These are phyloP conservation scores for Podospora comata DNA, from an alignment of 495 filamentous ascomycete species.

Conservation along the genomic window DNA sequence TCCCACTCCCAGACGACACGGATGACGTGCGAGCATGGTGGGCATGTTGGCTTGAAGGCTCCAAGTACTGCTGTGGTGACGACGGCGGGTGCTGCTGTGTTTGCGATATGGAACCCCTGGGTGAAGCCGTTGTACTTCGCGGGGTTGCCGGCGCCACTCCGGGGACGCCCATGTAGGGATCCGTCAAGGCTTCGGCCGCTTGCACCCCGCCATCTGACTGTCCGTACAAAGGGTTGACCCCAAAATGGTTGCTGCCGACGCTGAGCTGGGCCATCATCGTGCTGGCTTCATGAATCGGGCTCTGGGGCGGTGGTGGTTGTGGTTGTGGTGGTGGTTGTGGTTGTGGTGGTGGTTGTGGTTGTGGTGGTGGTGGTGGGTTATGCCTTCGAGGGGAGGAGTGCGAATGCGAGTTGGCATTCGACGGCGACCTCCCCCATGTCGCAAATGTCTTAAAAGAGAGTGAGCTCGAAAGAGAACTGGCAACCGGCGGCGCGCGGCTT, in stretches of 20 bases:
- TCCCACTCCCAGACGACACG: neutral
- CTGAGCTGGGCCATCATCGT: conserved; percentile 27
- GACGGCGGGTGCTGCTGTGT: conserved; percentile 10
- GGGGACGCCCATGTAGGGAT: conserved; percentile 18
- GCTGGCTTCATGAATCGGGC: conserved; percentile 21
- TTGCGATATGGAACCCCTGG: neutral
- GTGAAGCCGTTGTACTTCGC: neutral
- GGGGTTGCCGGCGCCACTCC: conserved; percentile 11
- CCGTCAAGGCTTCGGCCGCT: conserved; percentile 33
- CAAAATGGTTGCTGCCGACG: conserved; percentile 26
- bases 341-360: neutral
- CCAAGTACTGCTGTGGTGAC: conserved; percentile 6
- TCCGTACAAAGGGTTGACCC: conserved; percentile 30
- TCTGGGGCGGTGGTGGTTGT: conserved; percentile 11
- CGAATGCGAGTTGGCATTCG: conserved; percentile 23
- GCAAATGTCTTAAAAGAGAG: conserved; percentile 3
- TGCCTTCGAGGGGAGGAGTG: conserved; percentile 13
- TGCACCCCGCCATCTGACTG: conserved; percentile 35
- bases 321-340: neutral
- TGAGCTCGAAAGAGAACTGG: conserved; percentile 10
- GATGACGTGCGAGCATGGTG: conserved; percentile 9
- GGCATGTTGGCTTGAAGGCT: conserved; percentile 4
- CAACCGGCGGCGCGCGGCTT: neutral
- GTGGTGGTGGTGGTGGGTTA: neutral
- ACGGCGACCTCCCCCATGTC: conserved; percentile 26